These are phyloP conservation scores for Microdochium bolleyi DNA, from an alignment of 2,329 filamentous ascomycete genomes.

Conservation along the genomic window DNA sequence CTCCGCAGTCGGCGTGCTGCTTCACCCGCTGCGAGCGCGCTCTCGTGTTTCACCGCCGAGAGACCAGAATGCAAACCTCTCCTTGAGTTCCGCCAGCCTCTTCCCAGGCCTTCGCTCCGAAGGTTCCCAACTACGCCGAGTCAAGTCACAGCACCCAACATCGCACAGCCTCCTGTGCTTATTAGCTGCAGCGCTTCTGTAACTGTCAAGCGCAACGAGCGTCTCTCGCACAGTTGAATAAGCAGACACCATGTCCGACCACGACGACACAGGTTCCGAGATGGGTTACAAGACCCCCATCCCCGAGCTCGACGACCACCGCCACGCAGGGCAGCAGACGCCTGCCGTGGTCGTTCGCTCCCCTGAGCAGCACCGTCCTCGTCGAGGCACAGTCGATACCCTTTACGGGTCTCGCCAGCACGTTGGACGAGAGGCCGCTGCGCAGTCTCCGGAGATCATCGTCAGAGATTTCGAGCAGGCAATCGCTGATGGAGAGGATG, in stretches of 20 bases:
- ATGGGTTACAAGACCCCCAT: conserved; percentile 66
- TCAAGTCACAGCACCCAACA: conserved; percentile 7
- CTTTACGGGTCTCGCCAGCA: conserved; percentile 47
- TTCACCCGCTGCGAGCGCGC: conserved; percentile 20
- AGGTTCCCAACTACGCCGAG: conserved; percentile 15
- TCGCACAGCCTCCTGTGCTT: too few species aligned
- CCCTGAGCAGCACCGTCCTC: conserved; percentile 36
- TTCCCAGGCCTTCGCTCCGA: not conserved
- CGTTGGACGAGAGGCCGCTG: conserved; percentile 27
- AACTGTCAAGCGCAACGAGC: too few species aligned
- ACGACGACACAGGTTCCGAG: conserved; percentile 50
- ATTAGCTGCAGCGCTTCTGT: too few species aligned
- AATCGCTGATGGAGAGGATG: conserved; percentile 64
- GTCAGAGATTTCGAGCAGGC: conserved; percentile 84
- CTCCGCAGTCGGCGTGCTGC: conserved; percentile 27
- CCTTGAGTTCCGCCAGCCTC: conserved; percentile 13
- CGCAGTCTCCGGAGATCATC: conserved; percentile 32
- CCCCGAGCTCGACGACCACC: conserved; percentile 82
- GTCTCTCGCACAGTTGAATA: conserved; percentile 14
- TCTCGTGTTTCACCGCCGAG: conserved; percentile 16
- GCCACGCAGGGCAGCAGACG: conserved; percentile 45
- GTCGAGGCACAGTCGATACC: conserved; percentile 69
- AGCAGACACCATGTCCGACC: conserved; percentile 57
- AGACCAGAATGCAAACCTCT: conserved; percentile 22
- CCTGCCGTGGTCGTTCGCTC: conserved; percentile 44